Base-by-base conservation (phyloP, 768 basidiomycete genomes). In the Mycena vulgaris region DNA sequence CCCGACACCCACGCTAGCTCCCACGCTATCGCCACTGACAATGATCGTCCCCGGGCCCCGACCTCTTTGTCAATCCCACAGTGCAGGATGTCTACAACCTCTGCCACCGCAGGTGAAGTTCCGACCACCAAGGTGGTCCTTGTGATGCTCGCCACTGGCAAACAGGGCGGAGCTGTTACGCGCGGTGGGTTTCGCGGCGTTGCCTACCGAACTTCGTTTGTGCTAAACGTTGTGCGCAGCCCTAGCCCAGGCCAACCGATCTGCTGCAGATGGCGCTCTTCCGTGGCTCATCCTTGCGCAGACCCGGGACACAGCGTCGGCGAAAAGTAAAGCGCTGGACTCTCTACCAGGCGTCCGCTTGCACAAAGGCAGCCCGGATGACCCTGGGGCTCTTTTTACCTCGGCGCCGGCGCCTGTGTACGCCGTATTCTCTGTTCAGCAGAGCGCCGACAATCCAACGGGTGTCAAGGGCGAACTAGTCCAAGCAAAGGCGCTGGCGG, bases 221-320 rank as follows among this genome's bases (percentile, higher is more conserved):
- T 25, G 31, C 49, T 35, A 25, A 17, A 48, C 53, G 8, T 1
- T 14, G 30, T 28, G 3, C 23, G 35, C 3, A 33, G 70, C 67
- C 14, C 63, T 69, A 5, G 66, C 67, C 16, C 56, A 66, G 16
- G 51, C 45, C 7, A 72, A 72, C 61, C 57, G 57, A 10, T 21
- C 21, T 4, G 39, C 66, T 2, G 19, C 35, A 0, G 8, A 11
- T 1, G 62, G 42, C 16, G 16, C 63, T 3, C 9, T 23, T 9
- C 67, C 71, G 19, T 72, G 66, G 67, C n/a, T 68, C 35, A 69
- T 72, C 37, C 63, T 72, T n/a, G 71, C 71, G 2, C 71, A 72
- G 45, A 72, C 71, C 1, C 67, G 71, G 1, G 52, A 68, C 17
- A 51, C 63, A 0, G 45, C 21, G 1, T 62, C 70, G 2, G 58